Conservation (phyloP, 202 grass and related monocot species). For the Sporobolus alterniflorus region DNA sequence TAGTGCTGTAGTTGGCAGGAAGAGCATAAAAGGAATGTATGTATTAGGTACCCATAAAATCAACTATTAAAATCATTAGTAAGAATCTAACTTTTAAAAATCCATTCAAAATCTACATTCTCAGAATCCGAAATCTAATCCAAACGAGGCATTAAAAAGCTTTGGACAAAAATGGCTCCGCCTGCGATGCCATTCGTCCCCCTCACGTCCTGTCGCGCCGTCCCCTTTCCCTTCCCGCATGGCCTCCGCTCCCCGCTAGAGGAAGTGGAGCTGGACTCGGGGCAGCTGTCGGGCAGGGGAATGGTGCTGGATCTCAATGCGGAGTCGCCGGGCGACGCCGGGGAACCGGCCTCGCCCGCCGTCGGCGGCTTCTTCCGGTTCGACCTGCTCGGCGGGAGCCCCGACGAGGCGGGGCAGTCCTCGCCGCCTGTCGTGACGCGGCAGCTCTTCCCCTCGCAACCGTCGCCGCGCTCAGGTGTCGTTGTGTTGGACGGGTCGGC, state of each 20-base stretch:
- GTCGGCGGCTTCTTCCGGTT: slow-evolving; percentile 45
- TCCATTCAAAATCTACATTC: too few species aligned
- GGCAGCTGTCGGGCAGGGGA: not conserved
- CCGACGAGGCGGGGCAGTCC: slow-evolving; percentile 17
- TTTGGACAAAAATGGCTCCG: slow-evolving; percentile 31
- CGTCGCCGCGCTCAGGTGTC: not conserved
- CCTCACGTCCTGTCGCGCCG: slow-evolving; percentile 41
- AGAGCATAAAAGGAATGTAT: too few species aligned
- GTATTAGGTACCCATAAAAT: too few species aligned
- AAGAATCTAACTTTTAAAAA: too few species aligned
- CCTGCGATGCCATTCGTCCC: slow-evolving; percentile 30
- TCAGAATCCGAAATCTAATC: too few species aligned
- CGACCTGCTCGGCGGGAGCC: slow-evolving; percentile 38
- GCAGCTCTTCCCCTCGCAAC: slow-evolving; percentile 54
- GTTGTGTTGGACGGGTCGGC: slow-evolving; percentile 1
- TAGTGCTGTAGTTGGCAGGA: too few species aligned
- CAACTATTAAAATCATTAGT: too few species aligned
- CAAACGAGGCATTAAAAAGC: slow-evolving; percentile 28
- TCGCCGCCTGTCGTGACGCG: slow-evolving; percentile 53
- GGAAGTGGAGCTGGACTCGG: not conserved
- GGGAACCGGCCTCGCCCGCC: slow-evolving; percentile 27
- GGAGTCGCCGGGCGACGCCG: slow-evolving; percentile 37
- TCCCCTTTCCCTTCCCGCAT: not conserved
- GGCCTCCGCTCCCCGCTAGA: not conserved
- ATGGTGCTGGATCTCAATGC: slow-evolving; percentile 94